These are phyloP conservation scores for Linnemannia zychae DNA, from an alignment of 192 early-diverging fungal species.

Conservation along the genomic window DNA sequence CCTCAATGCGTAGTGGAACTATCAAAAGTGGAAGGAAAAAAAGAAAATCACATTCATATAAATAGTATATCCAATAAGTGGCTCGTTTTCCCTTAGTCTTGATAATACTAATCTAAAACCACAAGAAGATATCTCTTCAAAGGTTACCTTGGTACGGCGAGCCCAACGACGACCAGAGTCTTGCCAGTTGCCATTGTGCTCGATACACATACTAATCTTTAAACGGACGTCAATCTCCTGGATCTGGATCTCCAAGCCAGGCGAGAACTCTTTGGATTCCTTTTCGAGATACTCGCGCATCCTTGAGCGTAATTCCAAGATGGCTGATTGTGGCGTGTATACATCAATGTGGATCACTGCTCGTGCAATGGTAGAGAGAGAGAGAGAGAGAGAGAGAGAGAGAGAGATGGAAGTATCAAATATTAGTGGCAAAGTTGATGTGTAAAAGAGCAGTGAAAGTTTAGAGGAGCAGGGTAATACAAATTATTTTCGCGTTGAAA, in stretches of 20 bases:
- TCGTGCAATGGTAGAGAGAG: too few species aligned
- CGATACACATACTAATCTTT: conserved; percentile 73
- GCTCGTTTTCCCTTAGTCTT: too few species aligned
- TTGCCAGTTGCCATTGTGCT: conserved; percentile 87
- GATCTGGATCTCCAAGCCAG: conserved; percentile 70
- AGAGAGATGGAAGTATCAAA: too few species aligned
- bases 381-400: too few species aligned
- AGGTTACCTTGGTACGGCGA: conserved; percentile 33
- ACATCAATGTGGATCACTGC: conserved; percentile 72
- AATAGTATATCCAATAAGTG: too few species aligned
- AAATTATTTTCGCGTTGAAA: conserved; percentile 21
- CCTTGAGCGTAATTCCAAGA: conserved; percentile 72
- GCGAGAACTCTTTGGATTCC: conserved; percentile 66
- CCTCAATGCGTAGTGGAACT: conserved; percentile 68
- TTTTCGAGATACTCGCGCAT: conserved; percentile 74
- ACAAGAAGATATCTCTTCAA: not conserved
- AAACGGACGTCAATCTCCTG: conserved; percentile 72
- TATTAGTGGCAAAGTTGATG: too few species aligned
- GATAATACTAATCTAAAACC: not conserved
- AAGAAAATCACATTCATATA: too few species aligned
- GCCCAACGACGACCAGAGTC: conserved; percentile 67
- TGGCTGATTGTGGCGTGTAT: conserved; percentile 74
- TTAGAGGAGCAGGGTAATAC: conserved; percentile 13
- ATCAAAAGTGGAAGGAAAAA: not conserved
- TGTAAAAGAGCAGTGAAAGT: too few species aligned